Evolutionary conservation across 106 monocot genomes (phyloP), one percentile per base, ranked within the genome.

Genomic region (Amphibolis antarctica): DNA sequence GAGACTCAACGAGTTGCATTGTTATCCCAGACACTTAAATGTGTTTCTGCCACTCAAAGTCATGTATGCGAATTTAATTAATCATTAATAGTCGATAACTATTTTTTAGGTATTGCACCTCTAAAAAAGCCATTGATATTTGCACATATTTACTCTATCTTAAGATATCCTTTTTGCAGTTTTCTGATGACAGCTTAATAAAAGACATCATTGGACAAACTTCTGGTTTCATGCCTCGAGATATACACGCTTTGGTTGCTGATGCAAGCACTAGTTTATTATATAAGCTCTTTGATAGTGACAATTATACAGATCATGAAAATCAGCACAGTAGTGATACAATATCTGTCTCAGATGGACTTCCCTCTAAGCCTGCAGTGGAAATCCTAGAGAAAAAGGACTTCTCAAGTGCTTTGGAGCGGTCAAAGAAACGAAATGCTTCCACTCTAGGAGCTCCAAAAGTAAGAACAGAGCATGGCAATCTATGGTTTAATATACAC

Each of bases 171-270:
- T 78, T 10, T 43, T 55, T 83, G 77, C 83, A 96, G 94, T 49
- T 48, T 53, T 65, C 64, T 36, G 71, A 66, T 53, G 47, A 63
- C 7, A 76, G 76, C 17, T 72, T 85, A 44, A 22, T 83, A 55
- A 98, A 88, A 65, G 82, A 87, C 28, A 53, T 87, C 5, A 49
- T 76, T 80, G 84, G 73, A 25, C 90, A 87, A 64, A 87, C 87
- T 29, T 87, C 98, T 1, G 98, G 98, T 31, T 98, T 98, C 68
- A 83, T 85, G 82, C 85, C 91, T 18, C 77, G 91, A 44, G 98
- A 91, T 60, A 73, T 91, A 73, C 63, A 47, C 47, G 82, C 87
- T 60, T 73, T 98, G 67, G 65, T 91, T 60, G 98, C 98, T 53
- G 98, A 98, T 87, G 82, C 86, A 53, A 70, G 84, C 48, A 71